These are phyloP conservation scores for Arctostaphylos glauca DNA, from an alignment of 148 eudicot species.

Conservation along the genomic window DNA sequence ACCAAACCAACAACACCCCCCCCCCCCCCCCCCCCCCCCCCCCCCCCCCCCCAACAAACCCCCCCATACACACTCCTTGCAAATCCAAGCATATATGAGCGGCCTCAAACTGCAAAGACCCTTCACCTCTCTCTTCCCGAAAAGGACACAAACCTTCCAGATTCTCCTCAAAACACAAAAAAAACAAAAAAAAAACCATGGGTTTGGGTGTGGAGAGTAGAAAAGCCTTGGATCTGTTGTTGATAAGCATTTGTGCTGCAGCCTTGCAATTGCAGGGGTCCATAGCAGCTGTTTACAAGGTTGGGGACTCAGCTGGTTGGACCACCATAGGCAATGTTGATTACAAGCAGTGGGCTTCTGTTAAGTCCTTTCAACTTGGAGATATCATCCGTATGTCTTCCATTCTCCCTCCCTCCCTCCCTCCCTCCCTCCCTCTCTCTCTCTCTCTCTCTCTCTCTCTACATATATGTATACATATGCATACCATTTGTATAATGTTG, in stretches of 20 bases:
- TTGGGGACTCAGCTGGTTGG: slow-evolving; percentile 88
- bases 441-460: no score
- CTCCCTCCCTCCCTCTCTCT: neutral
- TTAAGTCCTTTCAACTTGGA: slow-evolving; percentile 62
- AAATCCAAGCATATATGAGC: neutral
- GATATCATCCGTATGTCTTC: slow-evolving; percentile 59
- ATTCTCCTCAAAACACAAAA: neutral
- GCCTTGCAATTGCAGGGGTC: slow-evolving; percentile 4
- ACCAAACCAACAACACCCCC: no score
- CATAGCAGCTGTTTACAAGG: slow-evolving; percentile 58
- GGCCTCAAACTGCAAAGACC: neutral
- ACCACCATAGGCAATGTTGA: slow-evolving; percentile 78
- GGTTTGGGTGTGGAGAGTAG: slow-evolving; percentile 16
- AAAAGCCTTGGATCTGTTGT: slow-evolving; percentile 4
- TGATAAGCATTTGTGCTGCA: slow-evolving; percentile 13
- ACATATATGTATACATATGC: neutral
- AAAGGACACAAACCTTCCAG: neutral
- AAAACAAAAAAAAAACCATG: slow-evolving; percentile 19
- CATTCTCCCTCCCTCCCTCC: neutral
- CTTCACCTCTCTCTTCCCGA: neutral
- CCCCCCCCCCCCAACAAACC: neutral
- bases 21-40: no score
- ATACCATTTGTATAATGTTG: neutral
- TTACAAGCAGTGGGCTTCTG: slow-evolving; percentile 80
- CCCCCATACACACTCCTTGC: neutral